Evolutionary conservation across 2,329 filamentous ascomycete genomes (phyloP), one percentile per base, ranked within the genome.

Genomic region (Paracamarosporium sp.): DNA sequence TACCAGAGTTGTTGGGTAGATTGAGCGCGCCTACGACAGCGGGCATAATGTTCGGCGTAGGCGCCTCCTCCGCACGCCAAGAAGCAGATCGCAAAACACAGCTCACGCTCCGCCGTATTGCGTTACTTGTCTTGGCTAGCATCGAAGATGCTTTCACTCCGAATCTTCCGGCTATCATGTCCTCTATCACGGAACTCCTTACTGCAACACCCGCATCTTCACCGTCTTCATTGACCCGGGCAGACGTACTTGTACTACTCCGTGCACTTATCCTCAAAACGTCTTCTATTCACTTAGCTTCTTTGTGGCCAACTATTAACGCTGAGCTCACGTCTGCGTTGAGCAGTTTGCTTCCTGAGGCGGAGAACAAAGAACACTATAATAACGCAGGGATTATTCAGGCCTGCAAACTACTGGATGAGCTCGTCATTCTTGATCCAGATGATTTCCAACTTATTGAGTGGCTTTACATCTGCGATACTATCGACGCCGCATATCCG

Each of bases 391-490:
- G 90, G 2, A 81, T 97, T 15, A 80, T 99, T 3, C 94, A 99
- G 75, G 93, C 93, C 0, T 97, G 93, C 79, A 99, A 98, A 73
- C 84, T 99, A 3, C 84, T 99, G 3, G 95, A 99, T 70, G 82
- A 93, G 20, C 82, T 99, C n/a, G 85, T 98, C 13, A 89, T 92
- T 41, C 83, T 93, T 7, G 90, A 91, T 4, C 94, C 93, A 0
- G 95, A 99, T 66, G 95, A 99, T 74, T 99, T 98, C 78, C 95
- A 98, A 76, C 85, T 98, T n/a, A 90, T 96, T 69, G 92, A 97
- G 80, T 99, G 95, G 95, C 86, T 98, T 4, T 99, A 97, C 76
- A 89, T 99, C 54, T 96, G 93, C 1, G 95, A 99, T 76, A 98
- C 94, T 13, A 93, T 97, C 63, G 95, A 99, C 69, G 93, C 95